These are phyloP conservation scores for Penicillium sclerotiorum DNA, from an alignment of 2,329 filamentous ascomycete species.

Conservation along the genomic window DNA sequence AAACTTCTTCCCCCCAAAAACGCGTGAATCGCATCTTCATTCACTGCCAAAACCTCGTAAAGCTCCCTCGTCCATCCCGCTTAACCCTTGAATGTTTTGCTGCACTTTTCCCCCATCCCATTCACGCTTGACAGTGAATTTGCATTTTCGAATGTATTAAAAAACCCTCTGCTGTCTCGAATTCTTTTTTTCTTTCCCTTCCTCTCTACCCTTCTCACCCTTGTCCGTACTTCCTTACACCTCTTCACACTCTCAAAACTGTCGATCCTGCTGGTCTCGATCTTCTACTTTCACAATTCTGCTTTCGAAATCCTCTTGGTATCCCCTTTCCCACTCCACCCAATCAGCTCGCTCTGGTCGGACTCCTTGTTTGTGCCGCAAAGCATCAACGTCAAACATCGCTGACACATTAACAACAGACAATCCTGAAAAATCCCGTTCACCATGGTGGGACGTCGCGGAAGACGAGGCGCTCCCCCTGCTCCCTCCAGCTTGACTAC, in stretches of 20 bases:
- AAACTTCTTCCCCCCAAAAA: not conserved
- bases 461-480: constrained; percentile 22
- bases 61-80: no score
- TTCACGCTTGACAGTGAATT: no score
- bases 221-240: constrained; percentile 11
- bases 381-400: no score
- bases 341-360: no score
- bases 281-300: no score
- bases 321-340: no score
- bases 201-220: not conserved
- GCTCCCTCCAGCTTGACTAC: constrained; percentile 20
- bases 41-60: not conserved
- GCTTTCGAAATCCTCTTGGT: no score
- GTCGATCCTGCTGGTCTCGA: no score
- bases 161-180: no score
- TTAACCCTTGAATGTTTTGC: no score
- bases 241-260: not conserved
- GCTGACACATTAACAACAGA: constrained; percentile 11
- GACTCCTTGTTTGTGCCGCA: not conserved
- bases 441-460: constrained; percentile 42
- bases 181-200: not conserved
- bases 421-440: constrained; percentile 19
- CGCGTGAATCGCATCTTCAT: not conserved
- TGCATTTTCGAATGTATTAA: no score
- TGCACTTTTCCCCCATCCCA: no score